Base-by-base conservation (phyloP, 768 basidiomycete genomes). In the Calocybe gangraenosa region DNA sequence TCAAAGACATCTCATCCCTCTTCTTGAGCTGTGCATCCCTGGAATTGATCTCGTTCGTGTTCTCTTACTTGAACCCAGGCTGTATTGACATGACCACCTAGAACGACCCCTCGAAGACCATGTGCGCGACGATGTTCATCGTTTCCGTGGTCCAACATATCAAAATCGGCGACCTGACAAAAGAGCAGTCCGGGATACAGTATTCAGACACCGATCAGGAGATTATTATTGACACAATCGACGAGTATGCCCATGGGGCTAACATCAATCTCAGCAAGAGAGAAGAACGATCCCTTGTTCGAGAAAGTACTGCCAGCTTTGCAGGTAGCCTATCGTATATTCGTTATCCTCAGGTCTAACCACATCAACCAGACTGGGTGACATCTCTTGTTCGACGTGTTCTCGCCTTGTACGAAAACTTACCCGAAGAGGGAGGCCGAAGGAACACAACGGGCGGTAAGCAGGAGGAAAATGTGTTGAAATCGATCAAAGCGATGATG, bases 381-480 rank as follows among this genome's bases (percentile, higher is more conserved):
- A 76, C 75, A 0, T 80, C 84, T 17, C 76, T 92, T 22, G 83
- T 92, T 57, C 73, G 87, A 13, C 79, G 89, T 8, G 79, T 92
- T 41, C 71, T 92, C 42, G 79, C 87, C 1, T 66, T 97, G 15
- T 94, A 87, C 58, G 90, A 93, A 67, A 94, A 95, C 59, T 69
- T 98, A 3, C 94, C 94, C 0, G 95, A 98, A 61, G 94, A 95
- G 65, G 92, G 90, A 9, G 95, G 95, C 3, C 82, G 81, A 67
- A 80, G 76, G 65, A 88, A 88, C 50, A 84, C 76, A 28, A 91
- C 90, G 1, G 89, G 89, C 18, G 89, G 89, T n/a, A 88, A 87
- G 61, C 77, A 73, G 65, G 88, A 85, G 69, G 85, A 92, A 53
- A 71, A 64, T 31, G 82, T 89, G 19, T 73, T 91, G 43, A 88